These are phyloP conservation scores for Elymus sibiricus DNA, from an alignment of 176 grass and related monocot genomes.

Conservation along the genomic window DNA sequence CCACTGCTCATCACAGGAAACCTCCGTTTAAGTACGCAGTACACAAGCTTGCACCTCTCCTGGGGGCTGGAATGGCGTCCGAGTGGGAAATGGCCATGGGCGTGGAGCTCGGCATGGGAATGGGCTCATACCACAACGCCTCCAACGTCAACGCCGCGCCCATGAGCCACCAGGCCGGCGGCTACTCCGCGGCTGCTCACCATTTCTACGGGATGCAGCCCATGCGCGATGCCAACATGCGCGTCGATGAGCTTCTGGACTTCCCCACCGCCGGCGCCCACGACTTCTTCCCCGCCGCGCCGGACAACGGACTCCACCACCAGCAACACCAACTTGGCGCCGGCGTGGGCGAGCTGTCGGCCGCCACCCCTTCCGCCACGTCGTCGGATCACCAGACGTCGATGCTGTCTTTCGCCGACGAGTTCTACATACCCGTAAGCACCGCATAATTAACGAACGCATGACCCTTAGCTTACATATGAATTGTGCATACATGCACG, in stretches of 20 bases:
- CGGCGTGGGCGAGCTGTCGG: constrained; percentile 33
- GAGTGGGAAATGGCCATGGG: constrained; percentile 82
- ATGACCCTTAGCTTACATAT: background rate
- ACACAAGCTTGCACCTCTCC: background rate
- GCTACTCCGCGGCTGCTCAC: constrained; percentile 36
- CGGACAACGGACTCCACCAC: constrained; percentile 1
- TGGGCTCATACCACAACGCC: constrained; percentile 49
- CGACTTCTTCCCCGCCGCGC: constrained; percentile 55
- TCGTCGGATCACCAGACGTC: constrained; percentile 60
- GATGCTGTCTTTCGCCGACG: constrained; percentile 70
- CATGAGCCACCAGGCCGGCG: constrained; percentile 17
- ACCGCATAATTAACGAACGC: background rate
- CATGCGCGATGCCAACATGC: constrained; percentile 48
- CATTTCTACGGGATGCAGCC: constrained; percentile 61
- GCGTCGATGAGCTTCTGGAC: constrained; percentile 74
- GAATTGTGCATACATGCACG: background rate
- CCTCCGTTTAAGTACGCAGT: background rate
- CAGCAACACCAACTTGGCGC: constrained; percentile 10
- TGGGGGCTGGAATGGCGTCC: constrained; percentile 44
- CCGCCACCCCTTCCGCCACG: constrained; percentile 27
- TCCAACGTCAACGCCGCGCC: constrained; percentile 32
- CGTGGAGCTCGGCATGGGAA: constrained; percentile 62
- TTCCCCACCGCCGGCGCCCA: constrained; percentile 59
- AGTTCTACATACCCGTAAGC: constrained; percentile 95
- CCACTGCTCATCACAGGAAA: background rate